Evolutionary conservation across 306 rosid species (phyloP).

Genomic region (Arachis stenosperma): DNA sequence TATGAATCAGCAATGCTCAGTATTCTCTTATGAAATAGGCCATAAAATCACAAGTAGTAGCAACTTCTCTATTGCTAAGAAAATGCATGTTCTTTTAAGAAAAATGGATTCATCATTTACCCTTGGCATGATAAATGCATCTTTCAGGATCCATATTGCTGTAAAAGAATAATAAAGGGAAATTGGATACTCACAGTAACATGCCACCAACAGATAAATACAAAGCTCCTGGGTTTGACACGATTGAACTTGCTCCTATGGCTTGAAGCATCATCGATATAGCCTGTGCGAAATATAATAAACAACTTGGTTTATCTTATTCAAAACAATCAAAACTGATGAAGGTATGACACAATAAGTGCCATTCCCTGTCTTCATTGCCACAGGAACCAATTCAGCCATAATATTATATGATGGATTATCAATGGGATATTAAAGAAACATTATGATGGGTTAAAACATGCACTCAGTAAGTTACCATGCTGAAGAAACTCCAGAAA

Average conservation of each 20-base stretch:
- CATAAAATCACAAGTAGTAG: constrained; percentile 2
- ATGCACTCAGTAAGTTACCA: constrained; percentile 61
- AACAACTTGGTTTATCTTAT: constrained; percentile 12
- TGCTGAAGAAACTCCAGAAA: constrained; percentile 92
- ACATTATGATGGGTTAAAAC: not conserved
- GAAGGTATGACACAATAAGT: not conserved
- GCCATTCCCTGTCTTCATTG: constrained; percentile 12
- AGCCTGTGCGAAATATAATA: constrained; percentile 52
- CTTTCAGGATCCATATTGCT: constrained; percentile 27
- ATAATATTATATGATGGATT: constrained; percentile 19
- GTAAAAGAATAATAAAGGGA: not conserved
- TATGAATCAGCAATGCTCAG: not conserved
- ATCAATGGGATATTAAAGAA: constrained; percentile 7
- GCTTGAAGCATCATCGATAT: constrained; percentile 79
- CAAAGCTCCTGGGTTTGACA: constrained; percentile 55
- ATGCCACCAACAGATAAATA: constrained; percentile 93
- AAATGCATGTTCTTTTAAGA: constrained; percentile 16
- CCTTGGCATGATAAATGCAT: constrained; percentile 32
- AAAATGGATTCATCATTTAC: constrained; percentile 7
- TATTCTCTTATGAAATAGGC: not conserved
- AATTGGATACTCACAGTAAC: constrained; percentile 69
- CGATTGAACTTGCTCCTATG: constrained; percentile 63
- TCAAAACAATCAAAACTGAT: constrained; percentile 20
- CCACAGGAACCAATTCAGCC: constrained; percentile 19
- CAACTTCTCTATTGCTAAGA: constrained; percentile 7